Evolutionary conservation across 2,329 filamentous ascomycete genomes (phyloP).

Genomic region (Mollisiaceae sp.): DNA sequence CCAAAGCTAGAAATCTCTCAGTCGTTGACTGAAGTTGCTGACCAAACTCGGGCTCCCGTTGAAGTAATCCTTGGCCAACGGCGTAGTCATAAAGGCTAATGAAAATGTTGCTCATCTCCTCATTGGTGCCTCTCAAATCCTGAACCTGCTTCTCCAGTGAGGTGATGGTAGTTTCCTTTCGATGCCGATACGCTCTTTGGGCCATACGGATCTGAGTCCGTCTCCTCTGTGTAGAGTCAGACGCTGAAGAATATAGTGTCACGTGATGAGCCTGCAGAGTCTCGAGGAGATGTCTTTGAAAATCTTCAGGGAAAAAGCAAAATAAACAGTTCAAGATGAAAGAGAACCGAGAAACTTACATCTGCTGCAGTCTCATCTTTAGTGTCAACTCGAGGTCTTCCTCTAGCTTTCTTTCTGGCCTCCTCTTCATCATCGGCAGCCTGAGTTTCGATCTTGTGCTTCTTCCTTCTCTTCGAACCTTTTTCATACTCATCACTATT

Average conservation of each 20-base stretch:
- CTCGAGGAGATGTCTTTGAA: conserved; percentile 1
- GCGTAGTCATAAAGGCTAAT: conserved; percentile 68
- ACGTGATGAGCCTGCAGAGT: conserved; percentile 15
- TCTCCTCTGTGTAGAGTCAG: conserved; percentile 62
- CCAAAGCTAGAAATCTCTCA: conserved; percentile 61
- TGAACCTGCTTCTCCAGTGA: conserved; percentile 73
- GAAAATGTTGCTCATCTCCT: conserved; percentile 77
- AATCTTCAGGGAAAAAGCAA: conserved; percentile 5
- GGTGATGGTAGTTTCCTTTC: conserved; percentile 82
- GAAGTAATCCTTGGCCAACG: conserved; percentile 60
- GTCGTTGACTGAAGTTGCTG: conserved; percentile 61
- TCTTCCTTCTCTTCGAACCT: conserved; percentile 43
- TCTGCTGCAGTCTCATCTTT: conserved; percentile 79
- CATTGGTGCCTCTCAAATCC: conserved; percentile 70
- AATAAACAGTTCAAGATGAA: not conserved
- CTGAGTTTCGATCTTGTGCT: conserved; percentile 40
- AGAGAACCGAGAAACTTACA: conserved; percentile 57
- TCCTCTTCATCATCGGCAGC: conserved; percentile 49
- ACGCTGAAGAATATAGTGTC: not conserved
- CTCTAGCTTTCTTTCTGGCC: conserved; percentile 66
- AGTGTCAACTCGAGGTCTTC: conserved; percentile 76
- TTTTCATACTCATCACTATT: conserved; percentile 35
- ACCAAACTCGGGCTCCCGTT: conserved; percentile 60
- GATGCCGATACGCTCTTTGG: conserved; percentile 81
- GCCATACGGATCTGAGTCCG: conserved; percentile 87